These are phyloP conservation scores for Boletus rufocinnamomeus DNA, from an alignment of 768 basidiomycete genomes.

Conservation along the genomic window DNA sequence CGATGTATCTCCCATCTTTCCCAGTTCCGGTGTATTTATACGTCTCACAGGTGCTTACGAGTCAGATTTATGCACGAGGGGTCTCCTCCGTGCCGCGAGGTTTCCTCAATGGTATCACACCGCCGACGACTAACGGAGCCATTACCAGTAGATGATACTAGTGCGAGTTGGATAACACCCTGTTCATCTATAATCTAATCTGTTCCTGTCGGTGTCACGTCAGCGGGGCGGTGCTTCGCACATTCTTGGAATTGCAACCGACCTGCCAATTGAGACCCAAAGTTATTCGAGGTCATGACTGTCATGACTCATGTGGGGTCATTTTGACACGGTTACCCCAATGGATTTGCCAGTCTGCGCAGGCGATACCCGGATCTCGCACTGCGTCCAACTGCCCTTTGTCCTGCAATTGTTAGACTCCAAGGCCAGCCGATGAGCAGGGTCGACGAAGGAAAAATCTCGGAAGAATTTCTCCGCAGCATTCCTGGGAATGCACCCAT, in stretches of 20 bases:
- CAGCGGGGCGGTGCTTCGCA: not conserved
- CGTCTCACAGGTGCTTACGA: conserved; percentile 67
- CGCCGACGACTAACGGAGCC: conserved; percentile 13
- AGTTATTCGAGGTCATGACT: not conserved
- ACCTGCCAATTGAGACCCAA: not conserved
- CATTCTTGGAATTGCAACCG: conserved; percentile 5
- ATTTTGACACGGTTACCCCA: not conserved
- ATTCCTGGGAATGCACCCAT: conserved; percentile 26
- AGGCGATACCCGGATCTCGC: not conserved
- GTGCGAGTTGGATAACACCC: not conserved
- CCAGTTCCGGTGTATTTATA: not conserved
- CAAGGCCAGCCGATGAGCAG: not conserved
- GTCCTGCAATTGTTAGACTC: not conserved
- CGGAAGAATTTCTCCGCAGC: not conserved
- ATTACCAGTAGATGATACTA: conserved; percentile 19
- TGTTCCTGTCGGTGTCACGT: not conserved
- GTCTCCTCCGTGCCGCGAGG: conserved; percentile 78
- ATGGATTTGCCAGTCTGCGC: not conserved
- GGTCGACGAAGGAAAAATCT: not conserved
- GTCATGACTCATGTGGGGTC: not conserved
- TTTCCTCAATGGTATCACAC: conserved; percentile 38
- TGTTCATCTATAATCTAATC: conserved; percentile 15
- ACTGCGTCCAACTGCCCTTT: not conserved
- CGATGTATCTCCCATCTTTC: not conserved
- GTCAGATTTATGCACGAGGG: conserved; percentile 86